These are phyloP conservation scores for Populus hybrid DNA, from an alignment of 441 rosid species.

Conservation along the genomic window DNA sequence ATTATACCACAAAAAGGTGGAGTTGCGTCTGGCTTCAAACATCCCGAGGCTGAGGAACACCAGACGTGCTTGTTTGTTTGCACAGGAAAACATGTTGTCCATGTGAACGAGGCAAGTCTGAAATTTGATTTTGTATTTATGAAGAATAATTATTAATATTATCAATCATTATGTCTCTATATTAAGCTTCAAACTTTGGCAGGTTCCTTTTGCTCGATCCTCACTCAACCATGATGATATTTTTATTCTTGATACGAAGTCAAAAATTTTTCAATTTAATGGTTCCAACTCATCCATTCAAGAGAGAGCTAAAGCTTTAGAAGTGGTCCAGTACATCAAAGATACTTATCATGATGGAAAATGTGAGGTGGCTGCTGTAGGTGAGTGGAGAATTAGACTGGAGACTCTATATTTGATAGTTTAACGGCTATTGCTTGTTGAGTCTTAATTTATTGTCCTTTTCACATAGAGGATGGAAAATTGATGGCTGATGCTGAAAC, in stretches of 20 bases:
- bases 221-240: constrained; percentile 95
- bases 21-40: constrained; percentile 79
- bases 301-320: constrained; percentile 98
- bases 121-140: constrained; percentile 8
- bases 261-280: constrained; percentile 55
- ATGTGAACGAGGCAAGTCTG: constrained; percentile 86
- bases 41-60: constrained; percentile 64
- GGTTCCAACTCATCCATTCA: constrained; percentile 95
- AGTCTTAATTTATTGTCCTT: constrained; percentile 1
- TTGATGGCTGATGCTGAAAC: constrained; percentile 99
- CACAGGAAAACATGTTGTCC: constrained; percentile 93
- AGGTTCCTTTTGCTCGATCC: constrained; percentile 94
- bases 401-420: constrained; percentile 17
- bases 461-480: constrained; percentile 86
- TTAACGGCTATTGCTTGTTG: not conserved
- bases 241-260: constrained; percentile 56
- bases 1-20: constrained; percentile 95
- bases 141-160: constrained; percentile 4
- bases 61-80: constrained; percentile 79
- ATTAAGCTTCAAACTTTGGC: constrained; percentile 19
- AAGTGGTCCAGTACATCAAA: constrained; percentile 89
- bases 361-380: constrained; percentile 85
- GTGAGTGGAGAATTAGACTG: constrained; percentile 42
- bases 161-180: not conserved
- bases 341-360: constrained; percentile 93